A percentile compares a stretch with the other conserved stretches of the same genome.
phyloP scores from a whole-genome alignment of 345 rosid genomes.

The Boechera retrofracta region DNA sequence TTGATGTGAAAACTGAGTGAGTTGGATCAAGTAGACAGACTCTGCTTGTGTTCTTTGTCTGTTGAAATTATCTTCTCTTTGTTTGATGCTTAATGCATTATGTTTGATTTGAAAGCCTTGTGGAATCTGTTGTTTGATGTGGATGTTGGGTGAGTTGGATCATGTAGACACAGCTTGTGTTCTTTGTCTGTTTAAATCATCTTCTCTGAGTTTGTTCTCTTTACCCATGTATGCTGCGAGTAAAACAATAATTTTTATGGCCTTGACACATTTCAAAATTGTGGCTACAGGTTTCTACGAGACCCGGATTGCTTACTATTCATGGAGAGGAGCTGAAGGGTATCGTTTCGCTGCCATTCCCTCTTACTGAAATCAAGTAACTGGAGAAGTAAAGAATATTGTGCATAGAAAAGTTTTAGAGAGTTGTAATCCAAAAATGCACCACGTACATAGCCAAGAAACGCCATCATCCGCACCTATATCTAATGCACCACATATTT shows the following conservation, averaged over 20 bases:
- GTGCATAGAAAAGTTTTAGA: constrained; percentile 28
- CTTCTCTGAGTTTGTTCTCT: neutral
- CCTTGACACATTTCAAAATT: constrained; percentile 19
- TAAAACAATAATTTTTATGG: constrained; percentile 1
- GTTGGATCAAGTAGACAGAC: neutral
- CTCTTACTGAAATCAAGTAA: constrained; percentile 53
- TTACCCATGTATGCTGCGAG: neutral
- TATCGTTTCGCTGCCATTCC: constrained; percentile 86
- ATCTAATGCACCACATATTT: too few species aligned
- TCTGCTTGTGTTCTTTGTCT: neutral
- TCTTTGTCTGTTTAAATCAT: neutral
- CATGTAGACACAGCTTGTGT: neutral
- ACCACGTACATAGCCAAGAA: too few species aligned
- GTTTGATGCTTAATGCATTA: neutral
- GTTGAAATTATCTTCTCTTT: neutral
- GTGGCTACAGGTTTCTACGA: constrained; percentile 77
- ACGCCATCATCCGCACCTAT: too few species aligned
- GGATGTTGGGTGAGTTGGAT: neutral
- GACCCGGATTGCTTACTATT: constrained; percentile 85
- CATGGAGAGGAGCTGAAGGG: constrained; percentile 88
- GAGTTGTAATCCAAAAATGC: neutral
- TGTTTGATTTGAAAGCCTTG: neutral
- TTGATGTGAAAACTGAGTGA: constrained; percentile 9
- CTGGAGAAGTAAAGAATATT: constrained; percentile 15
- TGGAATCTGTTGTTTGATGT: constrained; percentile 7